These are phyloP conservation scores for Mycena citricolor DNA, from an alignment of 1,284 basidiomycete species.

Conservation along the genomic window DNA sequence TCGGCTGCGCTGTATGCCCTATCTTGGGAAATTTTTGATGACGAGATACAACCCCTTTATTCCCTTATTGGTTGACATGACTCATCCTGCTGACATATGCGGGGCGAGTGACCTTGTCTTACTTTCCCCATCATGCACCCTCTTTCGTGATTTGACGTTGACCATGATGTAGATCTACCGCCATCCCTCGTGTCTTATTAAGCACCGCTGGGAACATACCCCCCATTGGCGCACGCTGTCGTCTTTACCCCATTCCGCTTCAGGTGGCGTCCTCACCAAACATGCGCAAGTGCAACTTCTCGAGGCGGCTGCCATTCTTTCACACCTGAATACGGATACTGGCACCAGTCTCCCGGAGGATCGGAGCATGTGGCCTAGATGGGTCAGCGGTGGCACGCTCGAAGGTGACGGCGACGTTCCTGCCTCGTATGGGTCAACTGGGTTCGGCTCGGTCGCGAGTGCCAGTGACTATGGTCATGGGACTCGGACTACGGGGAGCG, in stretches of 20 bases:
- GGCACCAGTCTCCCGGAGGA: conserved; percentile 89
- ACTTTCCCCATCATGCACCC: too few relatives aligned
- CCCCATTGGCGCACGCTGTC: conserved; percentile 80
- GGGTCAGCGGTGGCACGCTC: conserved; percentile 68
- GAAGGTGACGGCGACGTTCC: conserved; percentile 48
- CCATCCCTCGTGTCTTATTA: conserved; percentile 92
- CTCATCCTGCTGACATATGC: too few relatives aligned
- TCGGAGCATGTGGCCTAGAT: conserved; percentile 82
- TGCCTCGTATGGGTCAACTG: conserved; percentile 25
- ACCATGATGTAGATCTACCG: conserved; percentile 97
- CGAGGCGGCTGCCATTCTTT: conserved; percentile 96
- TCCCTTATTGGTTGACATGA: too few relatives aligned
- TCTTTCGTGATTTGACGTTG: too few relatives aligned
- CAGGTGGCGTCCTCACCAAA: conserved; percentile 80
- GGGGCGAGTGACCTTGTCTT: too few relatives aligned
- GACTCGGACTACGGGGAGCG: too few relatives aligned
- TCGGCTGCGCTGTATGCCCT: too few relatives aligned
- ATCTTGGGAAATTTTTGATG: too few relatives aligned
- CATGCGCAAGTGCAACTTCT: conserved; percentile 98
- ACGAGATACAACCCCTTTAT: too few relatives aligned
- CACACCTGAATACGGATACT: conserved; percentile 76
- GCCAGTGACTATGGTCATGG: too few relatives aligned
- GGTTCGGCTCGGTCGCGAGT: conserved; percentile 7
- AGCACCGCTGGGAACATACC: conserved; percentile 97
- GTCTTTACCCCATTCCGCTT: conserved; percentile 12